A percentile compares a stretch with the other conserved stretches of the same genome.
These are phyloP conservation scores for Hibiscus tridactylites DNA, from an alignment of 345 rosid species.

Conservation along the genomic window DNA sequence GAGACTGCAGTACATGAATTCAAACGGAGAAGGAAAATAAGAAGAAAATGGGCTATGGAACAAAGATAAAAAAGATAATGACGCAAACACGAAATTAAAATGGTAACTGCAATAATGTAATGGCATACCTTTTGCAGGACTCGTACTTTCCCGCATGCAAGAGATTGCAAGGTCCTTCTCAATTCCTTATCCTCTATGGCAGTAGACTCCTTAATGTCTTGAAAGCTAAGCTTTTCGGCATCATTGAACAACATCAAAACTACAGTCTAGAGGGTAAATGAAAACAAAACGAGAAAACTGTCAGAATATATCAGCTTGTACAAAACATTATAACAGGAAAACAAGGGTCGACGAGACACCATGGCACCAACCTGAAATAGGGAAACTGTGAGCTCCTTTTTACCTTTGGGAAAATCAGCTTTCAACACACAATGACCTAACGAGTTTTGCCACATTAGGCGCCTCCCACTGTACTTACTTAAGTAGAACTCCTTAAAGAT, in stretches of 20 bases:
- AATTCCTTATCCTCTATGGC: slow-evolving; percentile 93
- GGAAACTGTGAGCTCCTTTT: slow-evolving; percentile 97
- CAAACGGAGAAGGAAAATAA: not conserved
- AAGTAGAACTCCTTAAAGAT: slow-evolving; percentile 95
- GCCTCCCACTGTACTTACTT: slow-evolving; percentile 95
- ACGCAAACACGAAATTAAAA: not conserved
- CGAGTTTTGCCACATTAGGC: slow-evolving; percentile 97
- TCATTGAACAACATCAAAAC: slow-evolving; percentile 96
- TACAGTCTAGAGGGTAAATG: slow-evolving; percentile 54
- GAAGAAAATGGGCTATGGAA: not conserved
- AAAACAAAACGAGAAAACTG: not conserved
- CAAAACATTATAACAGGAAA: not conserved
- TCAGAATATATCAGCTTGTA: slow-evolving; percentile 7
- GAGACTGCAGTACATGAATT: slow-evolving; percentile 37
- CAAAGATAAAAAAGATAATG: not conserved
- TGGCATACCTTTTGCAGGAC: slow-evolving; percentile 70
- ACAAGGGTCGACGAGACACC: not conserved
- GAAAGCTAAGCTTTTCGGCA: slow-evolving; percentile 80
- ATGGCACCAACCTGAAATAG: slow-evolving; percentile 72
- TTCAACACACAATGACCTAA: slow-evolving; percentile 94
- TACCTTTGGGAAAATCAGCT: slow-evolving; percentile 80
- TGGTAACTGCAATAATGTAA: not conserved
- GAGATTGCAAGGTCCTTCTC: slow-evolving; percentile 89
- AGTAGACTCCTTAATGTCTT: slow-evolving; percentile 86
- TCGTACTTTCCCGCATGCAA: slow-evolving; percentile 97